Evolutionary conservation across 163 green algal genomes (phyloP), one percentile per base, ranked within the genome.

Genomic region (Chloromonas sp.): DNA sequence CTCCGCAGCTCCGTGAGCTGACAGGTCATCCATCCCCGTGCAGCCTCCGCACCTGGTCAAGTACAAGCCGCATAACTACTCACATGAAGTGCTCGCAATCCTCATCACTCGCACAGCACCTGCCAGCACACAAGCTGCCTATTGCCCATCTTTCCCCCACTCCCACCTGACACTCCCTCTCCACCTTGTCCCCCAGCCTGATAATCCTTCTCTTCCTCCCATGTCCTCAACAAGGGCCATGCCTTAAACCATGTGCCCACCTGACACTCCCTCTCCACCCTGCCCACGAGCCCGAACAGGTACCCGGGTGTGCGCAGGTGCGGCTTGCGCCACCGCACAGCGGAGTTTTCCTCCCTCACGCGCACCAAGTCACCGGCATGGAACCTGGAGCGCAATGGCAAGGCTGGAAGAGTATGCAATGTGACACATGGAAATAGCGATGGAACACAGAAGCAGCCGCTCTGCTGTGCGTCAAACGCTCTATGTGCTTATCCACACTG

Each of bases 301-400:
- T 90, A 91, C 61, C 90, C 90, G 57, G 91, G 91, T 2, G 89
- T 92, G 62, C 91, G 87, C 77, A 94, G 74, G 86, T 94, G 91
- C 0, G 91, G 91, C 74, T 87, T 88, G 60, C 91, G 88, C 71
- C 78, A 91, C 59, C 89, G 83, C 57, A 90, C 60, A 0, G 85
- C 61, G n/a, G 85, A 84, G 79, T 90, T 60, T 81, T 93, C 90
- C 0, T 60, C 15, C 66, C 81, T 87, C 59, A 93, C 89, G 15
- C 85, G 85, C 60, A 92, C 89, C 36, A 83, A 15, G 77, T 92
- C 87, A 3, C 90, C 90, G 60, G 78, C 81, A 2, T 58, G 58
- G 82, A 90, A 92, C 66, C 89, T 91, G 85, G 61, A 86, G 3
- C 3, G 83, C 36, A 14, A 8, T 14, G 77, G n/a, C 57, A 81